Evolutionary conservation across 441 rosid genomes (phyloP).

Genomic region (Eutrema salsugineum): DNA sequence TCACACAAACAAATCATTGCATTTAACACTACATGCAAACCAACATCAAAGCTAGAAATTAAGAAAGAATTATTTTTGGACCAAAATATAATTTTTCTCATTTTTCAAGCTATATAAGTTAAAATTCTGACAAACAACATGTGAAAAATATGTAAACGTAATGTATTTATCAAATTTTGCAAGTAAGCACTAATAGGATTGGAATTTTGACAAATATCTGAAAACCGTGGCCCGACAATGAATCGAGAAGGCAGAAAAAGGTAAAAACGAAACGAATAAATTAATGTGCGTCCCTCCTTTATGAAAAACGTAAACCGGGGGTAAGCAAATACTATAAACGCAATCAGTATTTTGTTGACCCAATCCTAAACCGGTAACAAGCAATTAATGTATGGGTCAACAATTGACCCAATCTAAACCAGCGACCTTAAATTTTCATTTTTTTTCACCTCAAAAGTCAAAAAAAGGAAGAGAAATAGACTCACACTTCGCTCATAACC

Average conservation of each 20-base stretch:
- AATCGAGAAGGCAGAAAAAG: constrained; percentile 19
- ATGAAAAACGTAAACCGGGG: constrained; percentile 20
- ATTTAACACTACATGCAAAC: neutral
- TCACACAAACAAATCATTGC: neutral
- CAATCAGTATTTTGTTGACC: constrained; percentile 22
- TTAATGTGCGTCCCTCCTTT: constrained; percentile 6
- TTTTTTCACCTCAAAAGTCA: neutral
- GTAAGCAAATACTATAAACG: neutral
- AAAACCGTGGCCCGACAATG: neutral
- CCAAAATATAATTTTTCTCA: neutral
- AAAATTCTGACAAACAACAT: neutral
- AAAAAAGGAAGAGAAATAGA: neutral
- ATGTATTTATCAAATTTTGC: too few relatives aligned
- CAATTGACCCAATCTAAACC: constrained; percentile 28
- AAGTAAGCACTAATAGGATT: too few relatives aligned
- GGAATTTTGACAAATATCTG: neutral
- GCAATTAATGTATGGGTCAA: neutral
- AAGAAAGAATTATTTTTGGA: neutral
- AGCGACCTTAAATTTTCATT: neutral
- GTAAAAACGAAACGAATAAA: constrained; percentile 3
- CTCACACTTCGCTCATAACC: neutral
- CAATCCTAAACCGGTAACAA: constrained; percentile 7
- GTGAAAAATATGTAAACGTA: neutral
- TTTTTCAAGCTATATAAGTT: neutral
- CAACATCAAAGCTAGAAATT: neutral